These are phyloP conservation scores for Spergularia azorica DNA, from an alignment of 179 eudicot genomes.

Conservation along the genomic window DNA sequence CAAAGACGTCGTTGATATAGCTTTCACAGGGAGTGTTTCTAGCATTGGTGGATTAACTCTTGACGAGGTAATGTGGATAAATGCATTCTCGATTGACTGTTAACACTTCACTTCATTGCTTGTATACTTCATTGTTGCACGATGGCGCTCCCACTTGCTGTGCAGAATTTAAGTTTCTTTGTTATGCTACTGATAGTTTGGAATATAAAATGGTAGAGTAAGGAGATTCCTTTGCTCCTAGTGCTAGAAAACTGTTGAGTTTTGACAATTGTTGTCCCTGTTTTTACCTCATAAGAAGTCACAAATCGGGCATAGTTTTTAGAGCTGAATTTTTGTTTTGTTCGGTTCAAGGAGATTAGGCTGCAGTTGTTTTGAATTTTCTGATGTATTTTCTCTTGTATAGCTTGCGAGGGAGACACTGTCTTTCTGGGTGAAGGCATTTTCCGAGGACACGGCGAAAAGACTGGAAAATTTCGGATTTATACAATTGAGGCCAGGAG, in stretches of 20 bases:
- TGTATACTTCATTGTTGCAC: conserved; percentile 6
- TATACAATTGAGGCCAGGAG: conserved; percentile 98
- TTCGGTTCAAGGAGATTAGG: not conserved
- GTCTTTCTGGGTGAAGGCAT: conserved; percentile 99
- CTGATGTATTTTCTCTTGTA: conserved; percentile 30
- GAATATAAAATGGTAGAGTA: no score
- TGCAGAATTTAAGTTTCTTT: not conserved
- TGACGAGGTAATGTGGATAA: conserved; percentile 70
- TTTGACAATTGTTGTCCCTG: not conserved
- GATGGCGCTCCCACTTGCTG: not conserved
- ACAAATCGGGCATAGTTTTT: not conserved
- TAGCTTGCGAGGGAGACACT: conserved; percentile 97
- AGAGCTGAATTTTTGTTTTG: conserved; percentile 1
- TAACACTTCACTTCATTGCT: not conserved
- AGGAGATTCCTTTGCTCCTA: no score
- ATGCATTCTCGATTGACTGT: not conserved
- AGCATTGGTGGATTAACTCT: conserved; percentile 88
- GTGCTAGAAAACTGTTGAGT: no score
- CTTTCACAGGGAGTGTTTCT: conserved; percentile 92
- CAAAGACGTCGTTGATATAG: conserved; percentile 79
- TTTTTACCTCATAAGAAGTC: not conserved
- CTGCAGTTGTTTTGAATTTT: not conserved
- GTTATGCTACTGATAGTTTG: not conserved
- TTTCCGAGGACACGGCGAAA: conserved; percentile 99
- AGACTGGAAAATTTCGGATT: conserved; percentile 97